phyloP scores from a whole-genome alignment of 495 filamentous ascomycete genomes.

The Tuber melanosporum region DNA sequence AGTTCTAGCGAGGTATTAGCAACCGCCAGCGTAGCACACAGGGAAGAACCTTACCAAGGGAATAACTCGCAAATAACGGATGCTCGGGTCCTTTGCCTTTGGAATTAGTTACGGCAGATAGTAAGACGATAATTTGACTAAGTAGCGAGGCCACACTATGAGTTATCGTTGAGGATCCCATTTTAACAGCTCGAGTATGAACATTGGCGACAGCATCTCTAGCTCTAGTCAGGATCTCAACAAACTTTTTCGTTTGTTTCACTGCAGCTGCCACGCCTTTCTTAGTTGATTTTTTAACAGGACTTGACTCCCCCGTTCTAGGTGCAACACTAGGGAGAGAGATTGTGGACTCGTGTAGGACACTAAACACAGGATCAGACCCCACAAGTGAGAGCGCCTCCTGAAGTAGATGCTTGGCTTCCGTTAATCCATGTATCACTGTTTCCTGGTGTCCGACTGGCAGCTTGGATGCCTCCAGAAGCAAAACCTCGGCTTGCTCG shows the following conservation, averaged over 20 bases:
- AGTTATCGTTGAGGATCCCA: constrained; percentile 48
- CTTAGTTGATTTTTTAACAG: constrained; percentile 37
- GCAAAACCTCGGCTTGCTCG: constrained; percentile 48
- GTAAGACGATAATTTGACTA: constrained; percentile 56
- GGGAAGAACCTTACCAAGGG: constrained; percentile 45
- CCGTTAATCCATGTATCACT: constrained; percentile 50
- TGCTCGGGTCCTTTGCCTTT: constrained; percentile 48
- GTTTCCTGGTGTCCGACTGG: constrained; percentile 45
- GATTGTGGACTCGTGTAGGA: constrained; percentile 74
- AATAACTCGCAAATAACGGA: constrained; percentile 53
- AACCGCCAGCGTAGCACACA: constrained; percentile 1
- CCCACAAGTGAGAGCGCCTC: constrained; percentile 62
- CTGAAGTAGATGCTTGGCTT: constrained; percentile 54
- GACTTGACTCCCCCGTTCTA: constrained; percentile 14
- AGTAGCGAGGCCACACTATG: constrained; percentile 56
- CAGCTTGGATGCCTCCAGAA: constrained; percentile 48
- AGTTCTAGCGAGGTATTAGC: constrained; percentile 48
- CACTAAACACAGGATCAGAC: constrained; percentile 75
- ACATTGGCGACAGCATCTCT: constrained; percentile 55
- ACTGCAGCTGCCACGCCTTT: constrained; percentile 15
- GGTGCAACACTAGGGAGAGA: constrained; percentile 39
- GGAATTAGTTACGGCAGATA: constrained; percentile 55
- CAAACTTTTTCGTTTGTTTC: constrained; percentile 47
- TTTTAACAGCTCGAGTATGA: constrained; percentile 50
- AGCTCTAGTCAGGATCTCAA: constrained; percentile 56